A percentile compares a stretch with the other conserved stretches of the same genome.
phyloP scores from a whole-genome alignment of 1,284 basidiomycete genomes.

The Farysia itapuensis region DNA sequence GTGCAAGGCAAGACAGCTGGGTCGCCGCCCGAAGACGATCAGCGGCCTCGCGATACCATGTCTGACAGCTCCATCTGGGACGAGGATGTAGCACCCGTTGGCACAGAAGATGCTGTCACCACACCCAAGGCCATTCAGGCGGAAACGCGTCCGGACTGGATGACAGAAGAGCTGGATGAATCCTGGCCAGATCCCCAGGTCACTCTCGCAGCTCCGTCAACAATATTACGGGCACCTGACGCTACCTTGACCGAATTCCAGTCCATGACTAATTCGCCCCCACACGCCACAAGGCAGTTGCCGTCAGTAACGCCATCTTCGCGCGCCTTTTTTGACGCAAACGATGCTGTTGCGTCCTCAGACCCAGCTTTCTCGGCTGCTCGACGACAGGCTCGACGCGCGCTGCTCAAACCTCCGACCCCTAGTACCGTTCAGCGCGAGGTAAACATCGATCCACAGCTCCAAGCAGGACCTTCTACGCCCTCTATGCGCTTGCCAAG shows the following conservation, averaged over 20 bases:
- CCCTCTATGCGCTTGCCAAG: slow-evolving; percentile 28
- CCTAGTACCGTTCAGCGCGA: slow-evolving; percentile 1
- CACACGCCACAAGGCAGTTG: slow-evolving; percentile 4
- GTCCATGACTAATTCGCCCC: slow-evolving; percentile 6
- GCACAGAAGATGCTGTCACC: neutral
- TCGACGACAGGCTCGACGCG: slow-evolving; percentile 28
- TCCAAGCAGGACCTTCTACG: slow-evolving; percentile 27
- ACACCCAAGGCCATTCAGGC: too few species aligned
- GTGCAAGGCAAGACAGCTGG: slow-evolving; percentile 37
- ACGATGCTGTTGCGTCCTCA: slow-evolving; percentile 3
- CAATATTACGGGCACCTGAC: neutral
- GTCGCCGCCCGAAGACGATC: slow-evolving; percentile 10
- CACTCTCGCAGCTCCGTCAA: neutral
- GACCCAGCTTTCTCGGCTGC: slow-evolving; percentile 32
- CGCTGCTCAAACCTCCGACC: slow-evolving; percentile 13
- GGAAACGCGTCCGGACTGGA: slow-evolving; percentile 42
- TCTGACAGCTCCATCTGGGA: slow-evolving; percentile 30
- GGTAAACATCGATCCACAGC: neutral
- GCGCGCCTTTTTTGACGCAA: slow-evolving; percentile 2
- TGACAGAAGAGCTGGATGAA: slow-evolving; percentile 41
- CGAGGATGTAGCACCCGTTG: slow-evolving; percentile 1
- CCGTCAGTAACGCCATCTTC: neutral
- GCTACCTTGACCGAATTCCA: neutral
- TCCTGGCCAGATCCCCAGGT: slow-evolving; percentile 26
- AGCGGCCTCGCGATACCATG: slow-evolving; percentile 2